Evolutionary conservation across 768 basidiomycete genomes (phyloP), one percentile per base, ranked within the genome.

Genomic region (Lactarius akahatsu): DNA sequence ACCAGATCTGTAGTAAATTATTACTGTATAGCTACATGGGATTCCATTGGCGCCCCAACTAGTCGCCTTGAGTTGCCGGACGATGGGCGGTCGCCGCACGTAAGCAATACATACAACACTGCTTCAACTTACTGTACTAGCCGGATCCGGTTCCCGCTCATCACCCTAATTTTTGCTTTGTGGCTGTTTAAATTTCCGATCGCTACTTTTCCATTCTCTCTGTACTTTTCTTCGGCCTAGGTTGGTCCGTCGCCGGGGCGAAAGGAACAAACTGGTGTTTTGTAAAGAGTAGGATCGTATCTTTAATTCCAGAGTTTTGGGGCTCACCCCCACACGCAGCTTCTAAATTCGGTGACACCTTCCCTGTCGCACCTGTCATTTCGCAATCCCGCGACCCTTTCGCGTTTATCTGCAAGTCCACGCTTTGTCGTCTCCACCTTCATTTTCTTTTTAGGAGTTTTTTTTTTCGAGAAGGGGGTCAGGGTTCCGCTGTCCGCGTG

Each of bases 91-190:
- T 32, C n/a, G 2, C 45, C 45, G 45, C 45, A 26, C 50, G 50
- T 52, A 52, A 26, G 50, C 13, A 26, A 13, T 26, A 52, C n/a
- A 26, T 23, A 50, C 47, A 7, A 50, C 50, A 1, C 26, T 23
- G 15, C 11, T n/a, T 50, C 50, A 50, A 50, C 50, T 50, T n/a
- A 20, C 3, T 9, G 36, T n/a, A 10, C 38, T 40, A 41, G 41
- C 41, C 41, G 50, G 11, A 26, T 52, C 50, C 26, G 15, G 50
- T 52, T 13, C 40, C 63, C 63, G 58, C 30, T 55, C 58, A 55
- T 55, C 50, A 52, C 58, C 40, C 64, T 40, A 41, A 9, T 36
- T 65, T 60, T 59, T 26, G 50, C 26, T 4, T 52, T 28, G 23
- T 15, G 11, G n/a, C 10, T 47, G n/a, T 47, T 47, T 23, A 1